Percentiles rank a stretch among this genome's conserved stretches.
phyloP scores from a whole-genome alignment of 2,329 filamentous ascomycete species.

The Dactylellina haptotyla region DNA sequence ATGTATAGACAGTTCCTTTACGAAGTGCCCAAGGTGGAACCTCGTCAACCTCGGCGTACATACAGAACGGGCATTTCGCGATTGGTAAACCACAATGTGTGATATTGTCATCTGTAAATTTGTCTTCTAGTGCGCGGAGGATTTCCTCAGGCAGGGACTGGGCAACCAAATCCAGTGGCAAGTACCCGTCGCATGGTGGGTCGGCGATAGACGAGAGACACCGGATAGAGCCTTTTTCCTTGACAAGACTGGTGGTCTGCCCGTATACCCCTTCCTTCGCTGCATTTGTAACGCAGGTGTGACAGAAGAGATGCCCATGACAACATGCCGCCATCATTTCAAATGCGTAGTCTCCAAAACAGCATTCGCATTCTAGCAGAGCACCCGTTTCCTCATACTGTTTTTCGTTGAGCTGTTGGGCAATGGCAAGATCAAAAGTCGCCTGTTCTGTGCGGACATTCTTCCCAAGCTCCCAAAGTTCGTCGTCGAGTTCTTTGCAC shows the following conservation, averaged over 20 bases:
- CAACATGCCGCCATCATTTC: constrained; percentile 79
- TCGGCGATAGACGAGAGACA: constrained; percentile 80
- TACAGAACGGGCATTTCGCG: constrained; percentile 87
- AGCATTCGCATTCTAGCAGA: constrained; percentile 78
- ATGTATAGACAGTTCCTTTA: constrained; percentile 69
- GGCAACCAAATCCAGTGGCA: constrained; percentile 75
- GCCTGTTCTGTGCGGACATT: constrained; percentile 61
- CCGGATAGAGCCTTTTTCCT: constrained; percentile 76
- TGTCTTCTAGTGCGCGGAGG: constrained; percentile 78
- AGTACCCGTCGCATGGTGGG: constrained; percentile 76
- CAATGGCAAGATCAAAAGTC: constrained; percentile 59
- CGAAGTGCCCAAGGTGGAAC: constrained; percentile 69
- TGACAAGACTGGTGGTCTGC: constrained; percentile 88
- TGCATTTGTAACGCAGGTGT: constrained; percentile 82
- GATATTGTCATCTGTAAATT: constrained; percentile 79
- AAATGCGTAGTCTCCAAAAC: constrained; percentile 76
- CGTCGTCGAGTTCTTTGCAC: constrained; percentile 63
- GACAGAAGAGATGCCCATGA: constrained; percentile 78
- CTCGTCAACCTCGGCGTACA: constrained; percentile 88
- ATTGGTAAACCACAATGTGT: constrained; percentile 78
- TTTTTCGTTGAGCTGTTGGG: constrained; percentile 64
- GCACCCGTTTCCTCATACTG: constrained; percentile 65
- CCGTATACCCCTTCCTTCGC: constrained; percentile 90
- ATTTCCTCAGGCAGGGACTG: constrained; percentile 79
- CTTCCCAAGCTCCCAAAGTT: constrained; percentile 64